Base-by-base conservation (phyloP, 1,284 basidiomycete genomes). In the Ganoderma meredithae region DNA sequence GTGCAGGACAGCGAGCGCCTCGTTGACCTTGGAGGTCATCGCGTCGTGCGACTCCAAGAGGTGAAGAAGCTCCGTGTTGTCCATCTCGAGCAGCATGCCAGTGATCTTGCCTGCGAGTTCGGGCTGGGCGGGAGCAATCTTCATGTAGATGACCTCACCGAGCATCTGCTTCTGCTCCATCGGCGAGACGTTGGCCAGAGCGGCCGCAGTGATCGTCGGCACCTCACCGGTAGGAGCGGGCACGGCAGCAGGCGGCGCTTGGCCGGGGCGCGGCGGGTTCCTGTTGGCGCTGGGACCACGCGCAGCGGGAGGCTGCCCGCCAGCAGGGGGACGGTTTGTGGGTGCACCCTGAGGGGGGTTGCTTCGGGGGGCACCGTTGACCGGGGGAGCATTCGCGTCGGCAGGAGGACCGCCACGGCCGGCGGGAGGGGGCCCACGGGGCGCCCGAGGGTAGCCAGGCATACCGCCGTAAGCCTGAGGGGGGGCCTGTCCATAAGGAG, bases 161-260 rank as follows among this genome's bases (percentile, higher is more conserved):
- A 98, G 86, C 92, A 96, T 95, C 82, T 98, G 96, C 87, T 98
- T 98, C 87, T 97, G 96, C 81, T 97, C 95, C 84, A 91, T 88
- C 60, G 95, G 92, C 60, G 89, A 85, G 25, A 91, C 92, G 75
- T 83, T 88, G 65, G 92, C 91, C 69, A 98, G 88, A 36, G 90
- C 82, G 63, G 84, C 79, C 60, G 88, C 74, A 56, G 85, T 86
- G 75, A 72, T 31, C 77, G 74, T 55, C 86, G 84, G 71, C 33
- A 62, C 71, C 33, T 73, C 76, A 49, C 67, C 66, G 13, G 80
- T 82, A 15, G 86, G 85, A 5, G 84, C 39, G 22, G 52, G 77
- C 63, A 72, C 71, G 55, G 82, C 71, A 55, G 83, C 76, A 39
- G 82, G 76, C 63, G 80, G 76, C 67, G 83, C 74, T 63, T 83